A percentile compares a stretch with the other conserved stretches of the same genome.
phyloP scores from a whole-genome alignment of 257 asterid species.

The Solanum appendiculatum region DNA sequence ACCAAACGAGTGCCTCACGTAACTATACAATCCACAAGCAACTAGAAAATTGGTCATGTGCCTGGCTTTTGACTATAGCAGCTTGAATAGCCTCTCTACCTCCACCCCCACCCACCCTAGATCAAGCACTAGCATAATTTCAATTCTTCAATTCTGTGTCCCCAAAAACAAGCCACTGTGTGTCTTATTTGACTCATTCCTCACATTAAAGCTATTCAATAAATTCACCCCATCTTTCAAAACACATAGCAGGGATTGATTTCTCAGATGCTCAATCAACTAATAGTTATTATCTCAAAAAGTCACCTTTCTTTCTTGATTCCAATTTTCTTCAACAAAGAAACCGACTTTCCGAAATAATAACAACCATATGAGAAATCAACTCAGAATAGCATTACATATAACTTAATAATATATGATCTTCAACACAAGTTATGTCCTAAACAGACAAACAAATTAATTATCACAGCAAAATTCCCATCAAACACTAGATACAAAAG shows the following conservation, averaged over 20 bases:
- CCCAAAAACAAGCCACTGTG: not conserved
- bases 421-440: not conserved
- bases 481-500: not conserved
- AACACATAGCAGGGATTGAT: not conserved
- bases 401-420: not conserved
- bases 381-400: not conserved
- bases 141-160: not conserved
- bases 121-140: not conserved
- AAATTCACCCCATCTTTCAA: not conserved
- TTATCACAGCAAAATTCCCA: not conserved
- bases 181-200: not conserved
- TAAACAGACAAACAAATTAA: not conserved
- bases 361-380: not conserved
- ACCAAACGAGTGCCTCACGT: not conserved
- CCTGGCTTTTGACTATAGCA: not conserved
- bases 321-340: not conserved
- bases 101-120: not conserved
- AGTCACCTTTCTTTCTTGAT: not conserved
- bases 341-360: not conserved
- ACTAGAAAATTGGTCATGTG: conserved; percentile 1
- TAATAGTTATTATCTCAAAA: not conserved
- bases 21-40: conserved; percentile 5
- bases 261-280: not conserved
- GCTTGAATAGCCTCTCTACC: not conserved
- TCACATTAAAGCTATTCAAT: not conserved